These are phyloP conservation scores for Echium plantagineum DNA, from an alignment of 257 asterid species.

Conservation along the genomic window DNA sequence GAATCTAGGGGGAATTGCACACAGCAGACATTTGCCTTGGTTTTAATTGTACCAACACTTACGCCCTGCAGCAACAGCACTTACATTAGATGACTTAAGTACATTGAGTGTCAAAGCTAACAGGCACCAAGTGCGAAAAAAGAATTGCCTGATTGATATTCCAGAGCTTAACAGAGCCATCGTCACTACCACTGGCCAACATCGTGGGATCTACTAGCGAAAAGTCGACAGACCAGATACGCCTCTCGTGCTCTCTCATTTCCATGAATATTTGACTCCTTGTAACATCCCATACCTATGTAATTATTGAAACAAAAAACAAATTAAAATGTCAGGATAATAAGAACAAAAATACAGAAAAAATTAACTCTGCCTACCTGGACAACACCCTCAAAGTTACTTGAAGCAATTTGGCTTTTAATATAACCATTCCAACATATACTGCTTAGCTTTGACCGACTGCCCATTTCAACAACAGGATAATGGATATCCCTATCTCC, in stretches of 20 bases:
- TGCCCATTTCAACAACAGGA: slow-evolving; percentile 91
- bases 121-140: slow-evolving; percentile 89
- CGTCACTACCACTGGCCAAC: slow-evolving; percentile 98
- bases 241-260: slow-evolving; percentile 92
- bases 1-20: slow-evolving; percentile 88
- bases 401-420: slow-evolving; percentile 92
- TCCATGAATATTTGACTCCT: slow-evolving; percentile 83
- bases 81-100: slow-evolving; percentile 44
- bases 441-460: slow-evolving; percentile 89
- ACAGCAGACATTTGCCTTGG: slow-evolving; percentile 96
- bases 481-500: slow-evolving; percentile 83
- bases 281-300: slow-evolving; percentile 89
- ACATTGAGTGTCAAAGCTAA: slow-evolving; percentile 92
- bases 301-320: slow-evolving; percentile 7
- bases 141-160: slow-evolving; percentile 99
- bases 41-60: slow-evolving; percentile 71
- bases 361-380: slow-evolving; percentile 39
- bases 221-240: slow-evolving; percentile 95
- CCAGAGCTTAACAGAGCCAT: slow-evolving; percentile 98
- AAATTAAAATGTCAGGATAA: not conserved
- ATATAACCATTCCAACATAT: slow-evolving; percentile 95
- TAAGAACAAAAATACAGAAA: not conserved
- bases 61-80: slow-evolving; percentile 72
- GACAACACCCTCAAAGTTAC: slow-evolving; percentile 97
- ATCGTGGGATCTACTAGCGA: slow-evolving; percentile 88